Evolutionary conservation across 192 early-diverging fungal species (phyloP).

Genomic region (Backusella mclennaniae): DNA sequence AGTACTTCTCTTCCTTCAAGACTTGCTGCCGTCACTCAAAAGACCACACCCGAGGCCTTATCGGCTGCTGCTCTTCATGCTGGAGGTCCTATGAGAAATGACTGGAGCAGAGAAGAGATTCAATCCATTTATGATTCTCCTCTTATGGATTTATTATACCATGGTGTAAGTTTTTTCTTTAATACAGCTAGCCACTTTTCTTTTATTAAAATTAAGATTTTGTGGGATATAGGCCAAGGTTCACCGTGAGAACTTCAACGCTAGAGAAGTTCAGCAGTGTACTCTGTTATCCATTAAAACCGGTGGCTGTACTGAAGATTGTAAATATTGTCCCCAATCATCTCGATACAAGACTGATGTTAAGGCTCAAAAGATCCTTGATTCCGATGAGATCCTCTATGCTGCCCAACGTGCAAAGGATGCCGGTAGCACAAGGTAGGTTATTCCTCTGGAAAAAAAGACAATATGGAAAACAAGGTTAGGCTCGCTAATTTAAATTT

Average conservation of each 20-base stretch:
- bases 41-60: constrained; percentile 18
- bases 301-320: constrained; percentile 83
- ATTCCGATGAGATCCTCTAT: constrained; percentile 64
- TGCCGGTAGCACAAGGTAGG: constrained; percentile 67
- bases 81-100: constrained; percentile 49
- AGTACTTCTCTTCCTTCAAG: constrained; percentile 41
- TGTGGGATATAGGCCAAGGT: constrained; percentile 56
- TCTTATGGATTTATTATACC: constrained; percentile 73
- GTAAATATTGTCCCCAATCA: constrained; percentile 82
- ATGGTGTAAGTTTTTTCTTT: constrained; percentile 56
- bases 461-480: not conserved
- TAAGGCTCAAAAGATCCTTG: constrained; percentile 68
- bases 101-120: constrained; percentile 76
- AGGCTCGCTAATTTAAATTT: constrained; percentile 4
- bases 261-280: constrained; percentile 75
- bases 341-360: constrained; percentile 69
- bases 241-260: constrained; percentile 70
- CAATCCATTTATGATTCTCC: constrained; percentile 74
- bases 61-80: constrained; percentile 51
- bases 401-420: constrained; percentile 74
- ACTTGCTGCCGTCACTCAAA: constrained; percentile 44
- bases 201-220: not conserved
- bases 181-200: not conserved
- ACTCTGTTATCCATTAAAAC: constrained; percentile 82
- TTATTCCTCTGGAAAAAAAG: not conserved